A percentile compares a stretch with the other conserved stretches of the same genome.
These are phyloP conservation scores for Alternaria sp. DNA, from an alignment of 2,329 filamentous ascomycete species.

Conservation along the genomic window DNA sequence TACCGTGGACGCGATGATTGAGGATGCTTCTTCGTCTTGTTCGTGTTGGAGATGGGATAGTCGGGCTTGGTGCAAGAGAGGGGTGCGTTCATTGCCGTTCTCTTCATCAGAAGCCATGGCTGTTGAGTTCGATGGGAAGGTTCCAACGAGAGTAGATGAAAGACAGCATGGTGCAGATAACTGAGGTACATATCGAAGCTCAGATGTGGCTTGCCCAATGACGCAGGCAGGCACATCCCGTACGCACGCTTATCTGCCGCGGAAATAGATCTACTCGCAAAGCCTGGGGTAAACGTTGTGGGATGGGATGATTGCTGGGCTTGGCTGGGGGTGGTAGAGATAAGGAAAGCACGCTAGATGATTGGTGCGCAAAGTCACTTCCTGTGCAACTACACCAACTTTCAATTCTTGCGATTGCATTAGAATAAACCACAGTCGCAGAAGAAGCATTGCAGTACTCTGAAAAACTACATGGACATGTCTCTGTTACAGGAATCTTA, in stretches of 20 bases:
- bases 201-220: constrained; percentile 6
- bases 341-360: constrained; percentile 24
- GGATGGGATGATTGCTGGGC: constrained; percentile 10
- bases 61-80: constrained; percentile 41
- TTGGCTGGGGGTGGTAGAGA: constrained; percentile 15
- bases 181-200: neutral
- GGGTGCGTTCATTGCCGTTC: constrained; percentile 42
- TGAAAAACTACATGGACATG: neutral
- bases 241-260: constrained; percentile 21
- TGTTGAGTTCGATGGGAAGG: too few relatives aligned
- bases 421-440: neutral
- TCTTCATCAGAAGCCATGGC: constrained; percentile 33
- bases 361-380: constrained; percentile 8
- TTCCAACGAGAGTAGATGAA: neutral
- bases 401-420: neutral
- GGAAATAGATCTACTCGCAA: constrained; percentile 1
- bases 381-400: neutral
- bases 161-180: neutral
- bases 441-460: neutral
- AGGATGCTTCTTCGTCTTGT: constrained; percentile 52
- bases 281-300: constrained; percentile 13
- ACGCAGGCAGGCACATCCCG: constrained; percentile 2
- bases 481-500: neutral
- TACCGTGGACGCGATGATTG: constrained; percentile 53
- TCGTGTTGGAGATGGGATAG: constrained; percentile 44